Evolutionary conservation across 129 eudicot species (phyloP).

Genomic region (Centaurea solstitialis): DNA sequence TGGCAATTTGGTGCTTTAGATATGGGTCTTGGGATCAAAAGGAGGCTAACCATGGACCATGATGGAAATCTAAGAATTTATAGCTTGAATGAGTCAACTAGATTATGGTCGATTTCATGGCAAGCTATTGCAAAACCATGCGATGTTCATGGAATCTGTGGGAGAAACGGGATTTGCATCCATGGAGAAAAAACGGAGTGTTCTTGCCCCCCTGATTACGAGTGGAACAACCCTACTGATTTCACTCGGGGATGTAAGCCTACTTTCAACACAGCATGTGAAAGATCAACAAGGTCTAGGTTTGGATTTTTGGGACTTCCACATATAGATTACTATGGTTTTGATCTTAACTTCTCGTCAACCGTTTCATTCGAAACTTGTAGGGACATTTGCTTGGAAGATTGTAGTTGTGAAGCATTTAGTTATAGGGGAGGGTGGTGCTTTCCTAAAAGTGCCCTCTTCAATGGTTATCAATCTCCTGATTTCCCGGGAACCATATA

Average conservation of each 20-base stretch:
- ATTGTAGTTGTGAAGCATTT: conserved; percentile 47
- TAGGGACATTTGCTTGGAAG: conserved; percentile 36
- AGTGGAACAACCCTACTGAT: conserved; percentile 22
- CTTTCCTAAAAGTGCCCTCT: conserved; percentile 40
- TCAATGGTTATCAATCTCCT: conserved; percentile 38
- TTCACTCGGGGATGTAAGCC: conserved; percentile 47
- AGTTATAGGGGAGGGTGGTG: conserved; percentile 42
- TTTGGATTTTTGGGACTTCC: conserved; percentile 37
- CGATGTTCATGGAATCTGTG: conserved; percentile 23
- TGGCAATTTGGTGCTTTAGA: conserved; percentile 38
- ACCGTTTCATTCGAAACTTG: conserved; percentile 33
- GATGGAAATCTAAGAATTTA: conserved; percentile 57
- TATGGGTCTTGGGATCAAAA: conserved; percentile 37
- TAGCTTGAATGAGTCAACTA: conserved; percentile 34
- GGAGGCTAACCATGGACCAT: conserved; percentile 48
- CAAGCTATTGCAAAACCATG: conserved; percentile 39
- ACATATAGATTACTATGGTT: conserved; percentile 27
- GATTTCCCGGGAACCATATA: conserved; percentile 31
- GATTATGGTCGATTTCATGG: conserved; percentile 43
- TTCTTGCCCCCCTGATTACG: conserved; percentile 48
- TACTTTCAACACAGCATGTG: conserved; percentile 16
- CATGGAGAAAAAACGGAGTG: conserved; percentile 15
- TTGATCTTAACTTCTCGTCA: conserved; percentile 32
- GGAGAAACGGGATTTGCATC: neutral
- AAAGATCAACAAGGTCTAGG: conserved; percentile 15